Evolutionary conservation across 441 rosid species (phyloP).

Genomic region (Codiaeum variegatum): DNA sequence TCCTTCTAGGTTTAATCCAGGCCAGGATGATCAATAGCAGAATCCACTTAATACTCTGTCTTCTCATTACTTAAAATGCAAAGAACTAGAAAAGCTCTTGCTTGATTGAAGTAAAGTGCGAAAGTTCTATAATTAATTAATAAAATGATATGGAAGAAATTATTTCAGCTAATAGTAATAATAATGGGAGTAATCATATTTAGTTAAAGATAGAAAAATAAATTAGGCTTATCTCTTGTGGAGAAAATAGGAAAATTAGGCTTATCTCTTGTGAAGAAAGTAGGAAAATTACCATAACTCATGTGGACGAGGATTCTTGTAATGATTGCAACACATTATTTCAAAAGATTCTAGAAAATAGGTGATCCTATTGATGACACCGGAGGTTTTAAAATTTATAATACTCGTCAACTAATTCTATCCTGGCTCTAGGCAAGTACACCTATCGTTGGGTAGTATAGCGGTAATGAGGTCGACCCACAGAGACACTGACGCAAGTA

Average conservation of each 20-base stretch:
- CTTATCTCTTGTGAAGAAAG: neutral
- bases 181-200: neutral
- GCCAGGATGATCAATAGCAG: neutral
- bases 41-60: neutral
- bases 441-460: no score
- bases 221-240: neutral
- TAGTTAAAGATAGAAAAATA: no score
- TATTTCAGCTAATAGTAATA: no score
- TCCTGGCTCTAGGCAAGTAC: no score
- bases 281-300: neutral
- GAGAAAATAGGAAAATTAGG: neutral
- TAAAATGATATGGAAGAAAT: no score
- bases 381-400: no score
- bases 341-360: neutral
- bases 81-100: neutral
- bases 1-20: neutral
- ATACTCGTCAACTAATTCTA: no score
- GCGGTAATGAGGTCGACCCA: no score
- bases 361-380: no score
- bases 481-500: no score
- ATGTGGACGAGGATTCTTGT: neutral
- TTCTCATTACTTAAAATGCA: neutral
- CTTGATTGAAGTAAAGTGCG: neutral
- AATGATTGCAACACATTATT: neutral
- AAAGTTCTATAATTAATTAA: neutral